Evolutionary conservation across 768 basidiomycete species (phyloP).

Genomic region (Suillus spraguei): DNA sequence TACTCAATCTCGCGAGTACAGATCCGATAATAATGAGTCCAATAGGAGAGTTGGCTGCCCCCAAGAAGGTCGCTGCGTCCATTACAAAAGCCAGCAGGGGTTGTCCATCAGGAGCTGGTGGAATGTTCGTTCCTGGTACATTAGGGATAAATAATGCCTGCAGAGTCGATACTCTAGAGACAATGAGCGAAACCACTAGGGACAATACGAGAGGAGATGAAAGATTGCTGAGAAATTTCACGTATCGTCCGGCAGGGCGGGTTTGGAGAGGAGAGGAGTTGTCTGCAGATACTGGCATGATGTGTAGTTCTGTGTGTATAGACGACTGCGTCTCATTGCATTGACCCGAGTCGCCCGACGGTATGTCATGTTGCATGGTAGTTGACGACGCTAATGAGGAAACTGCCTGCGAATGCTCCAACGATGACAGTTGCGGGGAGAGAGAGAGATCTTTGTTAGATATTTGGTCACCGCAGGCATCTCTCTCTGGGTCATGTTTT

Average conservation of each 20-base stretch:
- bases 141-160: constrained; percentile 59
- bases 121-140: constrained; percentile 46
- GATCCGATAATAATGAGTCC: constrained; percentile 66
- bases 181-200: constrained; percentile 56
- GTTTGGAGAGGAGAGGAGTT: background rate
- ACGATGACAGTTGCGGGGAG: background rate
- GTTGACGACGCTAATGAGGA: constrained; percentile 9
- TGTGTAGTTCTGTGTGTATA: background rate
- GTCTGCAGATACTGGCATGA: background rate
- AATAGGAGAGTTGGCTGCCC: constrained; percentile 62
- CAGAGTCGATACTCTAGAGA: constrained; percentile 56
- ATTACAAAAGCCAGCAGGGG: constrained; percentile 66
- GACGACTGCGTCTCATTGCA: background rate
- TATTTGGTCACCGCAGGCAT: background rate
- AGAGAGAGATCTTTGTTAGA: background rate
- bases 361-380: constrained; percentile 9
- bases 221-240: constrained; percentile 38
- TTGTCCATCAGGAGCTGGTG: constrained; percentile 62
- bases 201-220: constrained; percentile 51
- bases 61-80: constrained; percentile 60
- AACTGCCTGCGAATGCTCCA: background rate
- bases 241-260: background rate
- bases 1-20: constrained; percentile 58
- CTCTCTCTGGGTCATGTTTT: background rate
- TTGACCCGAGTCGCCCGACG: background rate